A percentile compares a stretch with the other conserved stretches of the same genome.
Evolutionary conservation across 208 protist species (phyloP).

Genomic region (Leishmania lainsoni): DNA sequence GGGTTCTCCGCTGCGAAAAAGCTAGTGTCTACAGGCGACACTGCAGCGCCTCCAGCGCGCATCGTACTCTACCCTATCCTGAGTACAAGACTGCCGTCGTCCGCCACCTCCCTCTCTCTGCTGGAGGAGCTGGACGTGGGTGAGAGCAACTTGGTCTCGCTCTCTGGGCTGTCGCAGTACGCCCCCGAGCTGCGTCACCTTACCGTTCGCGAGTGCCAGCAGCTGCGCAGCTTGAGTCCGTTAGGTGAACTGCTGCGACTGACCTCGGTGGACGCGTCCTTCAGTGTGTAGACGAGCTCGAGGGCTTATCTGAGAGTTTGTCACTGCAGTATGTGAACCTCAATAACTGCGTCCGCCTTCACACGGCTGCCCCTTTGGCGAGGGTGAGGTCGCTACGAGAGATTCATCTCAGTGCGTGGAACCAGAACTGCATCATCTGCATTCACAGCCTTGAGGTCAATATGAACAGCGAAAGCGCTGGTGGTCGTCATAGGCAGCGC

Average conservation of each 20-base stretch:
- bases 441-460: not conserved
- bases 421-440: constrained; percentile 18
- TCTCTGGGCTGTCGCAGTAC: constrained; percentile 6
- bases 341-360: constrained; percentile 22
- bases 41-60: not conserved
- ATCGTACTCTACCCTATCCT: not conserved
- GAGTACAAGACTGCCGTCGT: not conserved
- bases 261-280: constrained; percentile 22
- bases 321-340: constrained; percentile 30
- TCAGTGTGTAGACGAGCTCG: constrained; percentile 19
- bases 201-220: constrained; percentile 20
- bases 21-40: not conserved
- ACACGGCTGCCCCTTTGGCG: constrained; percentile 24
- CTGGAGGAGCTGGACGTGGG: constrained; percentile 29
- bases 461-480: not conserved
- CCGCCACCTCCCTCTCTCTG: not conserved
- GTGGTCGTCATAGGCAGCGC: not conserved
- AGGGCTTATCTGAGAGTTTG: constrained; percentile 19
- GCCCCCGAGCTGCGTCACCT: constrained; percentile 30
- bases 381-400: constrained; percentile 23
- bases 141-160: constrained; percentile 17
- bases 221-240: constrained; percentile 27
- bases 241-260: constrained; percentile 14
- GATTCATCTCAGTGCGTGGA: constrained; percentile 20
- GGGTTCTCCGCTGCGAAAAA: not conserved